These are phyloP conservation scores for Brassica hybrid DNA, from an alignment of 441 rosid species.

Conservation along the genomic window DNA sequence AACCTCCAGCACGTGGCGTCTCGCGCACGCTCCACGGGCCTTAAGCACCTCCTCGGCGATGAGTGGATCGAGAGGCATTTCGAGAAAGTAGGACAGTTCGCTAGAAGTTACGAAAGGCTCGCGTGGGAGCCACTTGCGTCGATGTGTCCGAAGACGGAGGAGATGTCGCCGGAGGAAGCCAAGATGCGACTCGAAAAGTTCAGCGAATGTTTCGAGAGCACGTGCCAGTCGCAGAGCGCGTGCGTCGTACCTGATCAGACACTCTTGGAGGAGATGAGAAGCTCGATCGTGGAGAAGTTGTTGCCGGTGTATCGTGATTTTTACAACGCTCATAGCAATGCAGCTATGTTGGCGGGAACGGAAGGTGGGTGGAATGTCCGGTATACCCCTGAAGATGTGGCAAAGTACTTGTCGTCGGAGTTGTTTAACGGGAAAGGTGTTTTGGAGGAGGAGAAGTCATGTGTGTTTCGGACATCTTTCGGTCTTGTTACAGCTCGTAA, in stretches of 20 bases:
- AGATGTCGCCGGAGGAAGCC: slow-evolving; percentile 46
- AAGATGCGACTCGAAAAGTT: slow-evolving; percentile 56
- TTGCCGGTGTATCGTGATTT: slow-evolving; percentile 55
- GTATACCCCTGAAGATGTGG: slow-evolving; percentile 68
- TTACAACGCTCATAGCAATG: slow-evolving; percentile 48
- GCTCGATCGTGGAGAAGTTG: slow-evolving; percentile 51
- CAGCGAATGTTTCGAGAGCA: slow-evolving; percentile 56
- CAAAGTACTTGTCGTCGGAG: slow-evolving; percentile 49
- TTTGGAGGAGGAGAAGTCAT: slow-evolving; percentile 18
- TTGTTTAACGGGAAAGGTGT: slow-evolving; percentile 45
- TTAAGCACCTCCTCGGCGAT: slow-evolving; percentile 61
- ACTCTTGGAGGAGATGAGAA: slow-evolving; percentile 59
- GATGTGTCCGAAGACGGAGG: slow-evolving; percentile 42
- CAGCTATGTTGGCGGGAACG: slow-evolving; percentile 36
- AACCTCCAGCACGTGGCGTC: slow-evolving; percentile 60
- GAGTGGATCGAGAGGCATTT: slow-evolving; percentile 70
- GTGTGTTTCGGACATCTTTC: slow-evolving; percentile 36
- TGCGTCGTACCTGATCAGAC: slow-evolving; percentile 53
- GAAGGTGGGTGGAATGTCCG: slow-evolving; percentile 42
- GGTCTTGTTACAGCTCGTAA: slow-evolving; percentile 14
- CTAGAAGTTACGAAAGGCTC: slow-evolving; percentile 61
- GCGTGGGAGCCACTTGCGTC: slow-evolving; percentile 62
- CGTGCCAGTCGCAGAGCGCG: slow-evolving; percentile 48
- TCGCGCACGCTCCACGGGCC: slow-evolving; percentile 57
- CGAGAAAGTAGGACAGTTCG: slow-evolving; percentile 58